Conservation (phyloP, 257 asterid genomes). For the Jacaranda copaia region DNA sequence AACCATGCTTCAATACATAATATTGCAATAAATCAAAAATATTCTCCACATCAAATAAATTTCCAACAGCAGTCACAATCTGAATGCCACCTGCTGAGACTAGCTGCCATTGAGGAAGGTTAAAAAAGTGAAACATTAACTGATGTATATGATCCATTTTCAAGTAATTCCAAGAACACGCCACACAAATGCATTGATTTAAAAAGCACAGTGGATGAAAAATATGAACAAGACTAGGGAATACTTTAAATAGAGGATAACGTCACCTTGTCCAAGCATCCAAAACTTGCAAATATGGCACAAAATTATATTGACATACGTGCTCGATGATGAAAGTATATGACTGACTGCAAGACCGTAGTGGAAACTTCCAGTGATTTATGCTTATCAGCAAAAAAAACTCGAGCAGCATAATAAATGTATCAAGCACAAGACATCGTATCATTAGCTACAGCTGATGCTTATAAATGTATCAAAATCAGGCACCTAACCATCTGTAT, state of each 20-base stretch:
- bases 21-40: not conserved
- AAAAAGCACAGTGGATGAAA: not conserved
- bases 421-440: constrained; percentile 26
- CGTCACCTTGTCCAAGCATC: not conserved
- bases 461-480: constrained; percentile 14
- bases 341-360: constrained; percentile 1
- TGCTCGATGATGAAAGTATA: constrained; percentile 9
- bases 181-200: not conserved
- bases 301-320: constrained; percentile 5
- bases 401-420: constrained; percentile 10
- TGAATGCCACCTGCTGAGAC: not conserved
- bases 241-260: constrained; percentile 9
- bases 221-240: constrained; percentile 20
- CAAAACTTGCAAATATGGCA: constrained; percentile 18
- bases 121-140: constrained; percentile 1
- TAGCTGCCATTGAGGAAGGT: constrained; percentile 21
- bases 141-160: not conserved
- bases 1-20: constrained; percentile 10
- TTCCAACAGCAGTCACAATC: constrained; percentile 20
- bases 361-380: constrained; percentile 11
- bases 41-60: not conserved
- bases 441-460: constrained; percentile 7
- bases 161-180: not conserved
- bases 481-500: constrained; percentile 6
- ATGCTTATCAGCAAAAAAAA: constrained; percentile 6